These are phyloP conservation scores for Trichoderma erinaceum DNA, from an alignment of 495 filamentous ascomycete species.

Conservation along the genomic window DNA sequence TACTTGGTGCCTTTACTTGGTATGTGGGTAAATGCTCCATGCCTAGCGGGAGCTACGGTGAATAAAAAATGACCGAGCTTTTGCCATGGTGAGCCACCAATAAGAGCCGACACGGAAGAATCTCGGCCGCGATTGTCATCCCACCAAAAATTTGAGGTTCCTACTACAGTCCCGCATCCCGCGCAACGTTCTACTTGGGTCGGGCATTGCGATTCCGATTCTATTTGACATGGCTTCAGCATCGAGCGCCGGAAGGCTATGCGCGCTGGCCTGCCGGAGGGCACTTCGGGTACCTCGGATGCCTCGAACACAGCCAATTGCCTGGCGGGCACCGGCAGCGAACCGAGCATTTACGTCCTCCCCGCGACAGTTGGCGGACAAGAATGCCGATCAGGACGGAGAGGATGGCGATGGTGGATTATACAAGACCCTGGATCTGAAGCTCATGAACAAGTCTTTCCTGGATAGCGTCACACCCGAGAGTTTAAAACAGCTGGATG, in stretches of 20 bases:
- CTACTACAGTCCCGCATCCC: background rate
- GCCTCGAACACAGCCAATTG: slow-evolving; percentile 11
- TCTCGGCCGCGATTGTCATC: slow-evolving; percentile 14
- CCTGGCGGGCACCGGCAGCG: background rate
- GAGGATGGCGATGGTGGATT: slow-evolving; percentile 3
- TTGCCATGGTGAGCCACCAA: background rate
- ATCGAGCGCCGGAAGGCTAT: slow-evolving; percentile 13
- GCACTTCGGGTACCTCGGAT: slow-evolving; percentile 5
- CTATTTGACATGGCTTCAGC: slow-evolving; percentile 16
- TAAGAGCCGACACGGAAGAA: slow-evolving; percentile 13
- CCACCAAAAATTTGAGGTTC: slow-evolving; percentile 12
- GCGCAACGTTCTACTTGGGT: slow-evolving; percentile 15
- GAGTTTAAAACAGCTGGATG: slow-evolving; percentile 7
- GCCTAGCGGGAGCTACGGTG: background rate
- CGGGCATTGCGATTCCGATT: background rate
- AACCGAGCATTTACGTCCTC: background rate
- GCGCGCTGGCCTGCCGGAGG: slow-evolving; percentile 6
- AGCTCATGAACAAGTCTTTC: background rate
- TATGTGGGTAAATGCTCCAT: background rate
- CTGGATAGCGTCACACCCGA: background rate
- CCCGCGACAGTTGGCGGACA: background rate
- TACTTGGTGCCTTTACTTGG: background rate
- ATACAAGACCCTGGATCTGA: slow-evolving; percentile 5
- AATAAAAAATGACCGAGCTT: background rate
- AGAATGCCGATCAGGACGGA: slow-evolving; percentile 2